phyloP scores from a whole-genome alignment of 108 stramenopile genomes.

The Chaetoceros muelleri region DNA sequence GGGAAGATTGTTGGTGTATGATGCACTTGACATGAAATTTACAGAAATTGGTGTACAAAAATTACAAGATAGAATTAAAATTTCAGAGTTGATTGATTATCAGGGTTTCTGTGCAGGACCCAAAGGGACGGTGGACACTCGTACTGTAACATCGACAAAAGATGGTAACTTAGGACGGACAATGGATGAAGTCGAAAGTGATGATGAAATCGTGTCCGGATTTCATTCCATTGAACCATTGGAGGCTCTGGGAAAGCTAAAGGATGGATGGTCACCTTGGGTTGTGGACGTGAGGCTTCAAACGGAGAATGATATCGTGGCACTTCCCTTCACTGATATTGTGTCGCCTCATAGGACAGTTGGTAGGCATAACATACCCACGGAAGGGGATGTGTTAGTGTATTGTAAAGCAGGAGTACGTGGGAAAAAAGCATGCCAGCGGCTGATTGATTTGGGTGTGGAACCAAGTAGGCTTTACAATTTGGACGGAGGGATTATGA shows the following conservation, averaged over 20 bases:
- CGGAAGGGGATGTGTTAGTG: slow-evolving; percentile 67
- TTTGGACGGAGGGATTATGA: slow-evolving; percentile 86
- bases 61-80: slow-evolving; percentile 24
- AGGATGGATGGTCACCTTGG: slow-evolving; percentile 85
- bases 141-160: slow-evolving; percentile 3
- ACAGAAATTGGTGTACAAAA: slow-evolving; percentile 48
- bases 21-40: slow-evolving; percentile 78
- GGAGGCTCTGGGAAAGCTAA: slow-evolving; percentile 59
- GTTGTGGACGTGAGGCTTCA: slow-evolving; percentile 86
- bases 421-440: slow-evolving; percentile 75
- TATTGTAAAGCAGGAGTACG: slow-evolving; percentile 91
- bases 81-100: slow-evolving; percentile 70
- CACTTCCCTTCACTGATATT: slow-evolving; percentile 85
- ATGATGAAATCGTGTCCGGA: slow-evolving; percentile 5
- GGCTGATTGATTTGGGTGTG: slow-evolving; percentile 63
- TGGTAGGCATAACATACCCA: slow-evolving; percentile 48
- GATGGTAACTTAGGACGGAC: slow-evolving; percentile 38
- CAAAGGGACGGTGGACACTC: slow-evolving; percentile 15
- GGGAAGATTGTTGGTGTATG: slow-evolving; percentile 73
- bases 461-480: slow-evolving; percentile 70
- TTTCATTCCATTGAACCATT: slow-evolving; percentile 58
- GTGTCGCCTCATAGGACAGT: slow-evolving; percentile 80
- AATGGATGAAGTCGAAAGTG: slow-evolving; percentile 66
- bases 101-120: slow-evolving; percentile 80
- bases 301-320: slow-evolving; percentile 84